These are phyloP conservation scores for Komagataella ulmi DNA, from an alignment of 805 yeast genomes.

Conservation along the genomic window DNA sequence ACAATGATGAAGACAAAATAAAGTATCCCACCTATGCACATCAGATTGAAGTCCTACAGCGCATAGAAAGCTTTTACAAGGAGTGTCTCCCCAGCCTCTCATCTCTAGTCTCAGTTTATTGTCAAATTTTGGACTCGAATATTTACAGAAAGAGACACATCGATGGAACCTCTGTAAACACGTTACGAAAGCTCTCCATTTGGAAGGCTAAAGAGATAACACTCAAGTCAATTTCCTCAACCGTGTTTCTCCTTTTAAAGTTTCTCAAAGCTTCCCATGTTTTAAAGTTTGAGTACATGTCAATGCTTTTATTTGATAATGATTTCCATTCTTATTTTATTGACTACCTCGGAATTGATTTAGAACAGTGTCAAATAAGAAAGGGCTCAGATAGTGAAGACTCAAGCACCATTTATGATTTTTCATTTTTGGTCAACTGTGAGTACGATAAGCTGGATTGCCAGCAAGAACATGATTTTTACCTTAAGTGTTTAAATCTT, in stretches of 20 bases:
- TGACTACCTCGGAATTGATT: conserved; percentile 17
- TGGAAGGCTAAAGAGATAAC: conserved; percentile 48
- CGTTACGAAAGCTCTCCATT: conserved; percentile 28
- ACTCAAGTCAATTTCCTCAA: conserved; percentile 43
- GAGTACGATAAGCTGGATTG: conserved; percentile 16
- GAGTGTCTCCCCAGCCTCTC: conserved; percentile 39
- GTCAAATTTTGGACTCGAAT: conserved; percentile 50
- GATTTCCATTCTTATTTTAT: conserved; percentile 31
- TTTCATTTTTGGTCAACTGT: conserved; percentile 11
- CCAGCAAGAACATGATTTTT: conserved; percentile 14
- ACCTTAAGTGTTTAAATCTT: neutral
- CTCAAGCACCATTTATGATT: neutral
- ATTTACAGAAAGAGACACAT: conserved; percentile 11
- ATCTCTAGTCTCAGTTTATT: conserved; percentile 48
- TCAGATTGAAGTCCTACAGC: conserved; percentile 27
- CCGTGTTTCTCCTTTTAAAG: conserved; percentile 36
- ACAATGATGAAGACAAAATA: conserved; percentile 13
- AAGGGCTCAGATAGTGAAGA: conserved; percentile 9
- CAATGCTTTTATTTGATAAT: conserved; percentile 63
- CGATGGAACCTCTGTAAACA: conserved; percentile 8
- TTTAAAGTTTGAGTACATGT: conserved; percentile 63
- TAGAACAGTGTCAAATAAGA: conserved; percentile 11
- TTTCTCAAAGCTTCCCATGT: conserved; percentile 79
- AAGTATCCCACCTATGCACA: conserved; percentile 21
- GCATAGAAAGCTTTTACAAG: conserved; percentile 50